Base-by-base conservation (phyloP, 306 rosid species). In the Trifolium subterraneum region DNA sequence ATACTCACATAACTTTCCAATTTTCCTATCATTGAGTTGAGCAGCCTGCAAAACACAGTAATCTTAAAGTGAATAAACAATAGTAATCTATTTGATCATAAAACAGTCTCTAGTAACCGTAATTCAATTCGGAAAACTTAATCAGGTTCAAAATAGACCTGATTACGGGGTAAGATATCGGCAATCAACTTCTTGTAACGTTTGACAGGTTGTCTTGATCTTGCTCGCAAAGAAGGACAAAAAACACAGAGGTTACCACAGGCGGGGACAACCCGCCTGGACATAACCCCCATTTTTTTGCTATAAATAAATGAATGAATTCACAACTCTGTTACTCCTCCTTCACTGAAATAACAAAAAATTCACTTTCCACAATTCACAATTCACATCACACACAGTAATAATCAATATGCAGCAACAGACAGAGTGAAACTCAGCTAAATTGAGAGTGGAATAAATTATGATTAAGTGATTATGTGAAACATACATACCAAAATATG, bases 251-350 rank as follows among this genome's bases (percentile, higher is more conserved):
- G 93, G 96, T 82, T 92, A 78, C 97, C 92, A 68, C 99, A 94
- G 93, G 86, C 97, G 52, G 99, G 99, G 11, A 94, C 84, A 27
- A 92, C 92, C 90, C 96, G 99, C 92, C 99, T 86, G 67, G 99
- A 94, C 93, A 94, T 86, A 86, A 94, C 99, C 99, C 99, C 99
- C 99, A 94, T 93, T 79, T 65, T 65, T 78, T 78, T 38, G 33
- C 33, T 29, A 29, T 29, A 29, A 29, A 29, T 29, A 1, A 29
- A 29, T 29, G 33, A 12, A 31, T 22, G 74, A 51, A 86, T 79
- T 64, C 71, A 83, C 80, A 83, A 73, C 77, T 66, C 33, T 29
- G 6, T 6, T 29, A 9, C 38, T 35, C 9, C 38, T 33, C 81
- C 74, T 60, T 71, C 38, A 56, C 89, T 77, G 82, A 71, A 85